Evolutionary conservation across 352 stramenopile species (phyloP), one percentile per base, ranked within the genome.

Genomic region (Halophytophthora polymorphica): DNA sequence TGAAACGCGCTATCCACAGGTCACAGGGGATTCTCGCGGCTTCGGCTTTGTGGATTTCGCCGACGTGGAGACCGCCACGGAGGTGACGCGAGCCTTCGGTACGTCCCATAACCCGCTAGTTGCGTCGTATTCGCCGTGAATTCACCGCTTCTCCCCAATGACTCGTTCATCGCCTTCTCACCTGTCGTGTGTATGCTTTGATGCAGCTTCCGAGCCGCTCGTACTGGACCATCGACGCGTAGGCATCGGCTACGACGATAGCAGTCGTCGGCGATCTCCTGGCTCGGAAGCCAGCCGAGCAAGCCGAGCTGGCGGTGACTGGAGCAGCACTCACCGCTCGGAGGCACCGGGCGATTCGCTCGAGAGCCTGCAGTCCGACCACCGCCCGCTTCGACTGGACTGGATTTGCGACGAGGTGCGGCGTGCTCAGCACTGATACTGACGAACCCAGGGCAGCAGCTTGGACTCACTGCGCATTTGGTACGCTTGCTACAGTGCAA

Each of bases 41-140:
- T 91, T 95, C 53, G 84, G 76, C 6, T 95, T 92, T 40, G 78
- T 87, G 23, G 71, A 90, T 39, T 93, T 95, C 61, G 57, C 64
- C 6, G 75, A 55, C 8, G 55, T 88, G 3, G 70, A 86, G 14
- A 66, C 64, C 40, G 80, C 84, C 5, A 75, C 54, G 21, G 50
- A 69, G 48, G 80, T 80, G 13, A 51, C 90, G 41, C 58, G 71
- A 15, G 59, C 73, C 0, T 95, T 86, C 49, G 73, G 83, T 93
- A 63, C 13, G 43, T 11, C 11, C 6, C 18, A 23, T 22, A 13
- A n/a, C 17, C n/a, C 31, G 5, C 15, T 7, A 2, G 13, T 38
- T 38, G 33, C 6, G 13, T 3, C 6, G 13, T 3, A 17, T 38
- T 17, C 2, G 15, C 33, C 13, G 33, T 2, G 13, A 17, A 38